Base-by-base conservation (phyloP, 371 early-diverging fungal genomes). In the Mucor indicus region DNA sequence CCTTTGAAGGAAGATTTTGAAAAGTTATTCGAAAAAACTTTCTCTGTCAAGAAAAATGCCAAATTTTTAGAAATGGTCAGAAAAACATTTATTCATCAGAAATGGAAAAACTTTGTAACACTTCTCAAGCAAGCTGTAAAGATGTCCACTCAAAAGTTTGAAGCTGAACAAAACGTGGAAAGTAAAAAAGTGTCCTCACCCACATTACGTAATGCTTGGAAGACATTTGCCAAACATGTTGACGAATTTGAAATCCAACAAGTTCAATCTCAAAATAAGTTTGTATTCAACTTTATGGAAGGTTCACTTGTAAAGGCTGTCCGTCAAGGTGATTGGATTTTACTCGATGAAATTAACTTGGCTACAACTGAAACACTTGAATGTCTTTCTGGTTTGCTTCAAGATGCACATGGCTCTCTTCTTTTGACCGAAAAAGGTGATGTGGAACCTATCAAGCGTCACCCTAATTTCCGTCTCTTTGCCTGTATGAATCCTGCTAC, bases 401-500 rank as follows among this genome's bases (percentile, higher is more conserved):
- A 98, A 60, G 81, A 84, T 52, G 80, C 86, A 1, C 64, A 86
- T 23, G 89, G 89, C 21, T 89, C 92, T 17, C 62, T 95, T 27
- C 65, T 93, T 7, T 69, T 97, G 52, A 83, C 92, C 2, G 98
- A 96, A 62, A 85, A 92, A 31, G 98, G 98, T 35, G 97, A 95
- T 61, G 84, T 83, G 12, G 82, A 85, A 47, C 90, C 90, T 16
- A 81, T 98, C 16, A 69, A 76, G 29, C 81, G 99, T 27, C 99
- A 99, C 71, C 88, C 90, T 20, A 88, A 92, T 47, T 99, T 99
- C 80, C 83, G 96, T 9, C 72, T 99, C 5, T 99, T 99, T 72
- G 98, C 95, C 1, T 98, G 99, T 71, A 99, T 99, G 99, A 99
- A 99, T 74, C 99, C 99, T 15, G 91, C 96, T n/a, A 98, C 91